Percentiles rank a stretch among this genome's conserved stretches.
phyloP scores from a whole-genome alignment of 768 basidiomycete genomes.

The Podaxis sp. region DNA sequence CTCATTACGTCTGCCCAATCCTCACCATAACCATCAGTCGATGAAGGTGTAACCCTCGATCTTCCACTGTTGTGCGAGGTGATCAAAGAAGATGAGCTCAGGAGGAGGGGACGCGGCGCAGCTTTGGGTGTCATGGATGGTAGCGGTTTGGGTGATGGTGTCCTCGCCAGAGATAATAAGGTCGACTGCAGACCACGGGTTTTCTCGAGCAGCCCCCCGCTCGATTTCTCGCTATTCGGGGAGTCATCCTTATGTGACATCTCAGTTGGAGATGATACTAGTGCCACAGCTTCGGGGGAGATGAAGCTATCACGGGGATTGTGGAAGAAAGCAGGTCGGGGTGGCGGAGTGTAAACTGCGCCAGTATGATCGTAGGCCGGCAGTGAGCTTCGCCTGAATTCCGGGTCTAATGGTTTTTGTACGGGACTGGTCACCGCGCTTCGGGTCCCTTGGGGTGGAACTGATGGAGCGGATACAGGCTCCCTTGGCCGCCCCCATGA shows the following conservation, averaged over 20 bases:
- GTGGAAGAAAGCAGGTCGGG: constrained; percentile 51
- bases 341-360: constrained; percentile 44
- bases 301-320: constrained; percentile 54
- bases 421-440: constrained; percentile 7
- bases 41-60: constrained; percentile 16
- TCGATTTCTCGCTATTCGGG: constrained; percentile 1
- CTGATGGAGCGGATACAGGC: background rate
- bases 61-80: constrained; percentile 26
- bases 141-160: constrained; percentile 24
- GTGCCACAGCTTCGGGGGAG: constrained; percentile 22
- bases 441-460: background rate
- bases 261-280: constrained; percentile 12
- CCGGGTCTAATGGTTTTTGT: background rate
- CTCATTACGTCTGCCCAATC: constrained; percentile 50
- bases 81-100: constrained; percentile 48
- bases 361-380: constrained; percentile 8
- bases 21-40: background rate
- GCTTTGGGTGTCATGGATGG: constrained; percentile 35
- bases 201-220: constrained; percentile 19
- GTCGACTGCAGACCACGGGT: constrained; percentile 16
- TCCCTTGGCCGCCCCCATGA: constrained; percentile 29
- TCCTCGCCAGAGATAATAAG: background rate
- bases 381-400: constrained; percentile 7
- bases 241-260: constrained; percentile 13
- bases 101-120: constrained; percentile 62